Evolutionary conservation across 2,329 filamentous ascomycete genomes (phyloP).

Genomic region (Bipolaris sorokiniana): DNA sequence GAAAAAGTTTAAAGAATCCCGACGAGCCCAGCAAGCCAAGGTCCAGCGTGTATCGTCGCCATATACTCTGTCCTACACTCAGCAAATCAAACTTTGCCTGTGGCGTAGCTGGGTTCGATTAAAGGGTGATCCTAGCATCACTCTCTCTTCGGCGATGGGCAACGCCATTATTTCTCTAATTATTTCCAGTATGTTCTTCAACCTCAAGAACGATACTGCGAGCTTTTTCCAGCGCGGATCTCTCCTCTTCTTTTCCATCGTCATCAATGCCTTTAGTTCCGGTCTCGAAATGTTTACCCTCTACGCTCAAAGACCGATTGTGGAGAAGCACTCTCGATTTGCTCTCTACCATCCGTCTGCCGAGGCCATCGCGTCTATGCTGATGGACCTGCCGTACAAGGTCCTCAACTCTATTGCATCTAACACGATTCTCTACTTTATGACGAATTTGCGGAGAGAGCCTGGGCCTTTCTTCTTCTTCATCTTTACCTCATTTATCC

Average conservation of each 20-base stretch:
- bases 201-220: constrained; percentile 66
- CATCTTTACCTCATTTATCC: constrained; percentile 74
- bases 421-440: constrained; percentile 84
- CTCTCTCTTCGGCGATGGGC: constrained; percentile 69
- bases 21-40: constrained; percentile 56
- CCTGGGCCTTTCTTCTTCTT: constrained; percentile 85
- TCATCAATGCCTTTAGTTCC: constrained; percentile 84
- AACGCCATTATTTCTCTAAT: constrained; percentile 80
- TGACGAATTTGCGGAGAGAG: constrained; percentile 78
- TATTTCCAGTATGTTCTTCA: constrained; percentile 81
- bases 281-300: constrained; percentile 84
- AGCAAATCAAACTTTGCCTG: constrained; percentile 81
- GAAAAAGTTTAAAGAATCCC: constrained; percentile 55
- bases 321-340: constrained; percentile 87
- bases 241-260: constrained; percentile 83
- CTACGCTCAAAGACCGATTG: constrained; percentile 87
- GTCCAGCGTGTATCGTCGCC: constrained; percentile 70
- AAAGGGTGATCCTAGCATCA: constrained; percentile 76
- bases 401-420: constrained; percentile 74
- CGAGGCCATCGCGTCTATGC: constrained; percentile 83
- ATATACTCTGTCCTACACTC: constrained; percentile 76
- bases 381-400: constrained; percentile 86
- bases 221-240: constrained; percentile 82
- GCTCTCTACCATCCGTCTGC: constrained; percentile 89
- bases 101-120: constrained; percentile 81